Base-by-base conservation (phyloP, 331 rosid species). In the Telfairia occidentalis region DNA sequence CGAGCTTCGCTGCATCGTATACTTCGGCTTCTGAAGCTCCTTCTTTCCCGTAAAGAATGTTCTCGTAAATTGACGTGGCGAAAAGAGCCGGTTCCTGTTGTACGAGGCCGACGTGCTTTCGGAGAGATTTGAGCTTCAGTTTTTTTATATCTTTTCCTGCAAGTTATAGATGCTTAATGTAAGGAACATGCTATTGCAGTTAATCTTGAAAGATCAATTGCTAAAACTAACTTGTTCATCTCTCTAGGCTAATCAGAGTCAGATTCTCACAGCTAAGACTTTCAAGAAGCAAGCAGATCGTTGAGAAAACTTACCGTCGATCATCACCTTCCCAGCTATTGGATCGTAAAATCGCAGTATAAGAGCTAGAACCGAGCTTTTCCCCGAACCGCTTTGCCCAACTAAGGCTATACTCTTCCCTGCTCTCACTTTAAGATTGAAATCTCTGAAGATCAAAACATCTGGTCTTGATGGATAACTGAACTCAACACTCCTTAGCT, bases 321-420 rank as follows among this genome's bases (percentile, higher is more conserved):
- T 83, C 89, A 86, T 69, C 79, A 94, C 93, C 83, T 76, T 94
- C 75, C 98, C 97, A 9, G 96, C 69, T 0, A 71, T 55, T 35
- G 98, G 96, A 84, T 94, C 97, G 9, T 95, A 95, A 86, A 90
- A 95, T 73, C 97, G 84, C 87, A 95, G 93, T 63, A 91, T 85
- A 7, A 95, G 87, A 66, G 97, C 86, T 67, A 91, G 82, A 75
- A 95, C 90, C 37, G 98, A 94, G 92, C 98, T 95, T 87, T 95
- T 95, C 19, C 98, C 98, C n/a, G 98, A 91, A 28, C 98, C 98
- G 76, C 98, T 95, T 85, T 91, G 98, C 34, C 98, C 97, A 50
- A 90, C 97, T 21, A 95, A 77, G 28, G 98, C 98, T 78, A 91
- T 74, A 80, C 92, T 87, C 77, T 84, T 89, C 28, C 97, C 96